phyloP scores from a whole-genome alignment of 805 yeast species.

The Blastobotrys attinorum region DNA sequence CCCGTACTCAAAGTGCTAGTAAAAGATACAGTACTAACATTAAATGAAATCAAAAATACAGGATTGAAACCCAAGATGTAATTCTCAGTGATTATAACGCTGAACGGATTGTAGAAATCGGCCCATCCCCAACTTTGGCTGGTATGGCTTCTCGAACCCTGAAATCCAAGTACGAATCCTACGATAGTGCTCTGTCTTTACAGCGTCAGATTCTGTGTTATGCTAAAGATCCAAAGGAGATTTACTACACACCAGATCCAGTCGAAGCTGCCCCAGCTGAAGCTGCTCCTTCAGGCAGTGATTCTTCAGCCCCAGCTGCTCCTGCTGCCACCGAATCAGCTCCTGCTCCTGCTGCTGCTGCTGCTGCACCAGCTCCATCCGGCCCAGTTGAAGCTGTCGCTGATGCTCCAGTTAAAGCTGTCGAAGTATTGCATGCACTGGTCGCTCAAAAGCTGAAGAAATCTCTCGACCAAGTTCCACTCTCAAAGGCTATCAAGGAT shows the following conservation, averaged over 20 bases:
- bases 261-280: constrained; percentile 30
- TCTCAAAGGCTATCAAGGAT: constrained; percentile 91
- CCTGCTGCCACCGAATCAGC: constrained; percentile 50
- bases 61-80: constrained; percentile 97
- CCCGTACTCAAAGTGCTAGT: constrained; percentile 5
- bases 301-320: constrained; percentile 40
- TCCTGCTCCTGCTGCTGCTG: constrained; percentile 47
- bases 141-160: constrained; percentile 98
- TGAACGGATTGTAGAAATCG: constrained; percentile 96
- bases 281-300: constrained; percentile 23
- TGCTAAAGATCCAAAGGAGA: constrained; percentile 92
- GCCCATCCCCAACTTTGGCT: constrained; percentile 97
- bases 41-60: constrained; percentile 5
- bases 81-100: constrained; percentile 89
- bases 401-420: constrained; percentile 85
- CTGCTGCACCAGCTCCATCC: constrained; percentile 59
- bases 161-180: constrained; percentile 90
- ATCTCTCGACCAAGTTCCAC: constrained; percentile 73
- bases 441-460: constrained; percentile 96
- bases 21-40: neutral
- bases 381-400: constrained; percentile 80
- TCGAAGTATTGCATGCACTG: constrained; percentile 72
- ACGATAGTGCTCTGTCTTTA: constrained; percentile 90
- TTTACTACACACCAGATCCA: constrained; percentile 69
- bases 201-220: constrained; percentile 93